phyloP scores from a whole-genome alignment of 2,329 filamentous ascomycete species.

The Hypoxylon sp. region DNA sequence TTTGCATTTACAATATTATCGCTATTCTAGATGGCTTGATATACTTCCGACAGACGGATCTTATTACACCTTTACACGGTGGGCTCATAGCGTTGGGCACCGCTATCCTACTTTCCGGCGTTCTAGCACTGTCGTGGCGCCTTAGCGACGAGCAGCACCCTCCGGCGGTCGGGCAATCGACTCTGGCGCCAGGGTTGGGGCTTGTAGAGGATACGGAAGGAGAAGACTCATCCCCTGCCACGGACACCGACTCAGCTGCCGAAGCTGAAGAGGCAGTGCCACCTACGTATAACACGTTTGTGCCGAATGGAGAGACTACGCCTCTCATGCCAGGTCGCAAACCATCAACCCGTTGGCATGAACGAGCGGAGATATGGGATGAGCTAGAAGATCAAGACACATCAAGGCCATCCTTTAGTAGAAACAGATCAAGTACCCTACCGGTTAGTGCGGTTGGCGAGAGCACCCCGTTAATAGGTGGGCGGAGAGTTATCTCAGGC shows the following conservation, averaged over 20 bases:
- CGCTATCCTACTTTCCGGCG: slow-evolving; percentile 82
- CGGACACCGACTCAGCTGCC: slow-evolving; percentile 57
- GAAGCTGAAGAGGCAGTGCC: slow-evolving; percentile 52
- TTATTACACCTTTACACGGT: slow-evolving; percentile 78
- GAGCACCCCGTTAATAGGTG: slow-evolving; percentile 51
- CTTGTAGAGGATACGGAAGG: slow-evolving; percentile 75
- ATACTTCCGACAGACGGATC: slow-evolving; percentile 90
- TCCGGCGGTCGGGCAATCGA: slow-evolving; percentile 69
- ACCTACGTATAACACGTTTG: slow-evolving; percentile 60
- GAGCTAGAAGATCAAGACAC: slow-evolving; percentile 80
- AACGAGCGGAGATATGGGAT: slow-evolving; percentile 85
- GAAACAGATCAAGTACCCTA: slow-evolving; percentile 60
- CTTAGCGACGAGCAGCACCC: slow-evolving; percentile 79
- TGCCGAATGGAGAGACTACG: slow-evolving; percentile 49
- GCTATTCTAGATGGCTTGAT: slow-evolving; percentile 97
- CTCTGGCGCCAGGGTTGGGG: slow-evolving; percentile 82
- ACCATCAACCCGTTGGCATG: slow-evolving; percentile 65
- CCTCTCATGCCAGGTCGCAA: slow-evolving; percentile 54
- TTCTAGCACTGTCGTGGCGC: slow-evolving; percentile 92
- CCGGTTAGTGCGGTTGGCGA: slow-evolving; percentile 51
- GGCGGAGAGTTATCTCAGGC: slow-evolving; percentile 39
- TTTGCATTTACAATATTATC: slow-evolving; percentile 99
- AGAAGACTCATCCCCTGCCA: slow-evolving; percentile 66
- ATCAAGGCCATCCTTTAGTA: slow-evolving; percentile 50
- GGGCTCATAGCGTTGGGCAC: slow-evolving; percentile 88